Evolutionary conservation across 225 moss, liverwort and hornwort species (phyloP), one percentile per base, ranked within the genome.

Genomic region (Straminergon stramineum): DNA sequence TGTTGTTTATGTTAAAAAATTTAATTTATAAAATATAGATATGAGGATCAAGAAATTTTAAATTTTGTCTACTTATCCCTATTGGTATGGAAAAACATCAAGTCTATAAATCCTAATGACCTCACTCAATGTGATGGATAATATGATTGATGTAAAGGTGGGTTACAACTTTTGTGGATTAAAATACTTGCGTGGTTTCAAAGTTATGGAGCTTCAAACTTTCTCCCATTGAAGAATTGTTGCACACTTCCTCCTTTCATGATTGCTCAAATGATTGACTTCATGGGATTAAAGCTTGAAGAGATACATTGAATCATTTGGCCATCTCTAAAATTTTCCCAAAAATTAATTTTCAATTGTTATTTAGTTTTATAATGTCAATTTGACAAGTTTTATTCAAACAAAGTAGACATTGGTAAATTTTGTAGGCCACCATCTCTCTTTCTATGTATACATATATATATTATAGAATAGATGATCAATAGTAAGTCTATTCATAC

Each of bases 141-240:
- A 77, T 1, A 35, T 34, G 5, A 22, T 22, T 34, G 35, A 22
- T 21, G 22, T 0, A 2, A 52, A 53, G 22, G 35, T 35, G 6
- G 5, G 0, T 35, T 77, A 55, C 1, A 35, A 53, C 0, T 5
- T 35, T 35, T 35, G 5, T 14, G 0, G 9, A 35, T 77, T 21
- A 23, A 53, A 21, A 8, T 35, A 14, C 7, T 53, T 0, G 0
- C 21, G 3, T 52, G 8, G 3, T 1, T 53, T 76, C 13, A 76
- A 34, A 22, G 22, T 34, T 53, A 53, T 34, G 0, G 53, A 35
- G 8, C 21, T 12, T 77, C 21, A 76, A 77, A 32, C 1, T 77
- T 34, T 35, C 34, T 77, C 3, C 3, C 3, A 1, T 52, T 5
- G 1, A 32, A 32, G 32, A 52, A 5, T 32, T 48, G 8, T 21